These are phyloP conservation scores for Myxozyma vanderwaltii DNA, from an alignment of 805 yeast genomes.

Conservation along the genomic window DNA sequence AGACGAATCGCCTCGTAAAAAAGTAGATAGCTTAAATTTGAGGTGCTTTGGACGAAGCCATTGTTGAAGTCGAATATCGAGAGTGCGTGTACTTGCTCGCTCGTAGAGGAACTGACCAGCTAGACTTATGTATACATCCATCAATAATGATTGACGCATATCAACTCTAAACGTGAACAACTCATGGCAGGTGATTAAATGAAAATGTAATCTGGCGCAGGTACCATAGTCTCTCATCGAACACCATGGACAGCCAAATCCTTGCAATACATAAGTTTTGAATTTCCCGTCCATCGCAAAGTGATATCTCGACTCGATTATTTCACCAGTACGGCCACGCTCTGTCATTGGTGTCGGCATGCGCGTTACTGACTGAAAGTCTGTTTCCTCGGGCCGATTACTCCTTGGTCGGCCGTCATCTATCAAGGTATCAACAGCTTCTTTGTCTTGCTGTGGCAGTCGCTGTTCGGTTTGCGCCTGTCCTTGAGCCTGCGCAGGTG, in stretches of 20 bases:
- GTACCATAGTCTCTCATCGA: constrained; percentile 9
- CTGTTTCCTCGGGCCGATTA: neutral
- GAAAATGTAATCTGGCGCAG: constrained; percentile 25
- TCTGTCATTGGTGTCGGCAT: constrained; percentile 18
- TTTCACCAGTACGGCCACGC: neutral
- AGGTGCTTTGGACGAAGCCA: constrained; percentile 23
- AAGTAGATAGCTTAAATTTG: constrained; percentile 14
- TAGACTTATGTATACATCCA: constrained; percentile 25
- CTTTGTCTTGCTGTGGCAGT: neutral
- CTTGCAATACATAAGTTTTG: constrained; percentile 22
- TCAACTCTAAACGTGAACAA: constrained; percentile 24
- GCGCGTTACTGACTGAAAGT: neutral
- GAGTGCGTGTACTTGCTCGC: constrained; percentile 19
- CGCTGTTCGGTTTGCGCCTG: neutral
- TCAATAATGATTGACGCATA: constrained; percentile 12
- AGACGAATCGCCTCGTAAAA: constrained; percentile 19
- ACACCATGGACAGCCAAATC: constrained; percentile 31
- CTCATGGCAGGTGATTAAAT: constrained; percentile 24
- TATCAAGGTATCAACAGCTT: neutral
- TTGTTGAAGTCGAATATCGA: constrained; percentile 18
- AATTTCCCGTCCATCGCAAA: constrained; percentile 20
- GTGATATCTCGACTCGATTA: constrained; percentile 25
- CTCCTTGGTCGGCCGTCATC: neutral
- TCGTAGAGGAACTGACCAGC: constrained; percentile 27
- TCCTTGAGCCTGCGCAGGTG: neutral